Base-by-base conservation (phyloP, 805 yeast species). In the Ogataea philodendri region DNA sequence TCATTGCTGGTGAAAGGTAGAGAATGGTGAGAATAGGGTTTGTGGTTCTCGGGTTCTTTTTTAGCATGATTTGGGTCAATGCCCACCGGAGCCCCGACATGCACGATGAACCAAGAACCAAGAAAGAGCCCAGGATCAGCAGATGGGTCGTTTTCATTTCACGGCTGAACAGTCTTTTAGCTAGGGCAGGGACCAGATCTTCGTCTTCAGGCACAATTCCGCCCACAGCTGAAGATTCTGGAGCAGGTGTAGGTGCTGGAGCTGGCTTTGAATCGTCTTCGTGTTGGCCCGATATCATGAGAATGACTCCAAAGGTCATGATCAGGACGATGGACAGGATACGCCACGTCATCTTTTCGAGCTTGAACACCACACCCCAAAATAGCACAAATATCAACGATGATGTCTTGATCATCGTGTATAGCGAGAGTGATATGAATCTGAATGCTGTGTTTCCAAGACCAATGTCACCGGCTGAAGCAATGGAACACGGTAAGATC, bases 21-120 rank as follows among this genome's bases (percentile, higher is more conserved):
- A 84, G 68, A 26, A 93, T 88, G 6, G 97, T 86, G 24, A 81
- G 69, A 13, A 93, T 76, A 2, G 98, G 94, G 54, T 89, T 81
- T 23, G 73, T 72, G 4, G 80, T 75, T 35, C 76, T 63, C 17
- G 66, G 68, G 45, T 78, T 78, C 27, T 66, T 70, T 46, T 74
- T 81, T 32, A 93, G 64, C 22, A 90, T 69, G 15, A 93, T 59
- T 55, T 93, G 97, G 1, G 97, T 88, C 43, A 89, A 74, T 1
- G 95, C 90, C 98, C 98, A 93, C 45, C 98, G 73, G 33, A 93
- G 65, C 0, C 98, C 98, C 10, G 93, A 81, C 63, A 87, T 72
- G 55, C 83, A 72, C 2, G 95, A 77, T 4, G 96, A 89, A 2
- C 74, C 63, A 18, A 93, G 62, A 1, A 90, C 97, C 17, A 88